These are phyloP conservation scores for Candida loeiensis DNA, from an alignment of 805 yeast genomes.

Conservation along the genomic window DNA sequence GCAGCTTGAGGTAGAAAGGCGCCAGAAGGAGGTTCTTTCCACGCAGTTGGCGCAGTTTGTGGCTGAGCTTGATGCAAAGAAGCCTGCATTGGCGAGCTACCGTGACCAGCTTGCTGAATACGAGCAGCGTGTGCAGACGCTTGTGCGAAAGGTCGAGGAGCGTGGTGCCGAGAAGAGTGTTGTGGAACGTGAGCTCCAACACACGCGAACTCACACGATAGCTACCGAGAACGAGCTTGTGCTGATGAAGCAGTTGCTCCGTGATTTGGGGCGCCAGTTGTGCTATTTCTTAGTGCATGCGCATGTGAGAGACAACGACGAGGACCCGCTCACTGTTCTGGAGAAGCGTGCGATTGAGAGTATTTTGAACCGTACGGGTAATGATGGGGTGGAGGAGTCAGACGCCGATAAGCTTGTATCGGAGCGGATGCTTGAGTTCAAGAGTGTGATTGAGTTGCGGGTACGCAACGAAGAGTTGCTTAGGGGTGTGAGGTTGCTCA, in stretches of 20 bases:
- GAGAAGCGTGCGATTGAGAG: constrained; percentile 65
- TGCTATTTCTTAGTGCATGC: constrained; percentile 68
- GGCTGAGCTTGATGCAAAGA: constrained; percentile 69
- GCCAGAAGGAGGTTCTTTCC: constrained; percentile 68
- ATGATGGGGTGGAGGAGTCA: constrained; percentile 33
- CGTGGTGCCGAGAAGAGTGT: constrained; percentile 49
- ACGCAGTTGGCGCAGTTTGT: constrained; percentile 68
- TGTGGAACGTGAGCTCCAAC: constrained; percentile 35
- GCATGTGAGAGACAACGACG: constrained; percentile 51
- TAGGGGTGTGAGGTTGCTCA: constrained; percentile 65
- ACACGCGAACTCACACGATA: constrained; percentile 28
- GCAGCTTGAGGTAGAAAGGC: constrained; percentile 64
- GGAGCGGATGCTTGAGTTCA: constrained; percentile 70
- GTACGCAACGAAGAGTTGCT: constrained; percentile 71
- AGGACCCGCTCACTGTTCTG: constrained; percentile 56
- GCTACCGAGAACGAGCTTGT: constrained; percentile 48
- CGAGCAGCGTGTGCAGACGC: constrained; percentile 53
- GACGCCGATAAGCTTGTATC: constrained; percentile 74
- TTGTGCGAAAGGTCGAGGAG: constrained; percentile 48
- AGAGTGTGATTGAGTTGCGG: constrained; percentile 63
- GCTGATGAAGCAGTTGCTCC: constrained; percentile 52
- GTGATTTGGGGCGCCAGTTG: constrained; percentile 81
- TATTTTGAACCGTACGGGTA: constrained; percentile 42
- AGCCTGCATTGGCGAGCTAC: constrained; percentile 72
- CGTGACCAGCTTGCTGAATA: constrained; percentile 54